Base-by-base conservation (phyloP, 352 stramenopile species). In the Pythium dissimile region DNA sequence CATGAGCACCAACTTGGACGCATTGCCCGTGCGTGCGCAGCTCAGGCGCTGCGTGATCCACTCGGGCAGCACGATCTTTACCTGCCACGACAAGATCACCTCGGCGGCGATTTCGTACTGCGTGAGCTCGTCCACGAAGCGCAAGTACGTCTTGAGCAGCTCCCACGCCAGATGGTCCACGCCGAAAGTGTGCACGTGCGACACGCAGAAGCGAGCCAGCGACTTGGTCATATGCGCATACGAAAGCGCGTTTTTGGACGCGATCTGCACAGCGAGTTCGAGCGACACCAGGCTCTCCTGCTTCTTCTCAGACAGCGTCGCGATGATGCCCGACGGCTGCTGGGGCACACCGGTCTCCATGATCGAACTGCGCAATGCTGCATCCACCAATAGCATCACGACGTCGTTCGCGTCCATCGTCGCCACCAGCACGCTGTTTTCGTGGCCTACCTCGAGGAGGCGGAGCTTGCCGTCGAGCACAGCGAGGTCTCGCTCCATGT, bases 381-480 rank as follows among this genome's bases (percentile, higher is more conserved):
- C 56, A 48, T 89, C 77, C 16, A 91, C 68, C 18, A 91, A 52
- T 30, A 89, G 47, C 30, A 79, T 69, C 11, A 80, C 64, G 10
- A 88, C 73, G 28, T 86, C 81, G 27, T 73, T 72, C 1, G 62
- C 75, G 20, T 77, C 69, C 71, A 91, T 85, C 11, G 73, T 77
- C 24, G 70, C 73, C 15, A 91, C 62, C 20, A 89, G 30, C 15
- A 85, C 59, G 54, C 72, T 85, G 34, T 88, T 73, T 12, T 73
- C 66, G 18, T 72, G 74, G 9, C 80, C 80, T 8, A 87, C 63
- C 10, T 72, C 48, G 28, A 88, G 35, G 12, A 92, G 65, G 18
- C 65, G 71, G 30, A 88, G 54, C 59, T 92, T 90, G 7, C 77
- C 82, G 26, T 88, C 78, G 32, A 92, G 42, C 13, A 89, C 67